Percentiles rank a stretch among this genome's conserved stretches.
These are phyloP conservation scores for Mrakia frigida DNA, from an alignment of 768 basidiomycete genomes.

Conservation along the genomic window DNA sequence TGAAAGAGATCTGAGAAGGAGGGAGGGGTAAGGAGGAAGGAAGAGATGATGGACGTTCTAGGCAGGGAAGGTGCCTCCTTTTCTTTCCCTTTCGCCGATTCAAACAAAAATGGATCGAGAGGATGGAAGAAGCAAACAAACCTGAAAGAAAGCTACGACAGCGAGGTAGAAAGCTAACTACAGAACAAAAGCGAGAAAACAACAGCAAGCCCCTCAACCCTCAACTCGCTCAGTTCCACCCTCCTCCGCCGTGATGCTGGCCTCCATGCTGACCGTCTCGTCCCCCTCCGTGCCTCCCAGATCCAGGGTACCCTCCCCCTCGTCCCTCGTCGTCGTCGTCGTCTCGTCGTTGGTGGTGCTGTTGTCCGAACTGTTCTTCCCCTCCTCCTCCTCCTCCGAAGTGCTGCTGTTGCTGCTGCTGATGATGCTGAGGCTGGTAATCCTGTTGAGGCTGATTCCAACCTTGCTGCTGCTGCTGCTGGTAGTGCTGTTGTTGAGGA, in stretches of 20 bases:
- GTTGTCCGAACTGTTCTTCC: not conserved
- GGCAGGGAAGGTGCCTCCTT: no score
- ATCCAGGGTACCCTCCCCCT: conserved; percentile 9
- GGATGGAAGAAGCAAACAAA: no score
- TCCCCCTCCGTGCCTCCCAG: not conserved
- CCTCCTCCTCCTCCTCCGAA: not conserved
- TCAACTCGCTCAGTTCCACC: not conserved
- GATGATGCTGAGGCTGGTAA: conserved; percentile 2
- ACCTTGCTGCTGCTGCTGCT: conserved; percentile 4
- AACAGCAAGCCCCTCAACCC: not conserved
- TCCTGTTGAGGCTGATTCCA: not conserved
- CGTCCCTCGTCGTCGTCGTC: not conserved
- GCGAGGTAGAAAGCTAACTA: no score
- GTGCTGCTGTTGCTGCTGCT: conserved; percentile 1
- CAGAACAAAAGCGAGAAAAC: not conserved
- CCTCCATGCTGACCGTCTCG: not conserved
- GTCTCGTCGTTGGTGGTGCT: not conserved
- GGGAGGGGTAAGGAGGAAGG: no score
- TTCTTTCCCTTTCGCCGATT: no score
- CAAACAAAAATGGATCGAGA: no score
- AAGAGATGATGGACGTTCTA: no score
- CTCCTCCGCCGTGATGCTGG: conserved; percentile 13
- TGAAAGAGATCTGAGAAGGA: no score
- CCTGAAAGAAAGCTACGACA: no score
- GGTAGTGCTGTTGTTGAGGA: not conserved